Percentiles rank a stretch among this genome's conserved stretches.
phyloP scores from a whole-genome alignment of 768 basidiomycete species.

The Russula sp. region DNA sequence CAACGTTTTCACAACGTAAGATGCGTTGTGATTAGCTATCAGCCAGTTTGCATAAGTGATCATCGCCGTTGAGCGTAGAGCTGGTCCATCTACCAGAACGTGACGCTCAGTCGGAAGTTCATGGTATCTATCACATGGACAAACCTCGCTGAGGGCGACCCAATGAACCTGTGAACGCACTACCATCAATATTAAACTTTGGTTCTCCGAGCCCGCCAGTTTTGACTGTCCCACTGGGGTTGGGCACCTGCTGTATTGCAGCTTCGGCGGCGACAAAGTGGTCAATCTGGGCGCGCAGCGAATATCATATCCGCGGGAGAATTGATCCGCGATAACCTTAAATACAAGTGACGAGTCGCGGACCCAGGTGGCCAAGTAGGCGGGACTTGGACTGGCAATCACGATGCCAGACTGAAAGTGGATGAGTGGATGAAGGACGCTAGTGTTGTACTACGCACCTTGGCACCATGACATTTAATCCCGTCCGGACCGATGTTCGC shows the following conservation, averaged over 20 bases:
- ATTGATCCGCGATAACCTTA: slow-evolving; percentile 55
- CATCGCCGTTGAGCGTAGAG: slow-evolving; percentile 65
- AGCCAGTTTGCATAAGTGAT: slow-evolving; percentile 73
- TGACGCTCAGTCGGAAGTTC: not conserved
- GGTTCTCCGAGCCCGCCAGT: slow-evolving; percentile 82
- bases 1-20: slow-evolving; percentile 50
- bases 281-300: slow-evolving; percentile 53
- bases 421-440: not conserved
- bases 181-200: slow-evolving; percentile 66
- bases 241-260: slow-evolving; percentile 60
- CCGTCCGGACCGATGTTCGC: slow-evolving; percentile 69
- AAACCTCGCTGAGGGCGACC: slow-evolving; percentile 61
- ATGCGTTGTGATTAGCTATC: slow-evolving; percentile 47
- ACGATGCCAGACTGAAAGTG: slow-evolving; percentile 41
- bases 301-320: slow-evolving; percentile 50
- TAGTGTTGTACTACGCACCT: slow-evolving; percentile 34
- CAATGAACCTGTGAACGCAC: slow-evolving; percentile 45
- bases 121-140: slow-evolving; percentile 22
- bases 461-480: slow-evolving; percentile 53
- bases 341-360: slow-evolving; percentile 74
- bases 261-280: slow-evolving; percentile 56
- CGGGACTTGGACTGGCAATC: slow-evolving; percentile 45
- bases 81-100: slow-evolving; percentile 58
- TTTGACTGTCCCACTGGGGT: slow-evolving; percentile 62
- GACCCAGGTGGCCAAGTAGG: slow-evolving; percentile 76